Evolutionary conservation across 148 eudicot species (phyloP).

Genomic region (Tetragonia tetragonoides): DNA sequence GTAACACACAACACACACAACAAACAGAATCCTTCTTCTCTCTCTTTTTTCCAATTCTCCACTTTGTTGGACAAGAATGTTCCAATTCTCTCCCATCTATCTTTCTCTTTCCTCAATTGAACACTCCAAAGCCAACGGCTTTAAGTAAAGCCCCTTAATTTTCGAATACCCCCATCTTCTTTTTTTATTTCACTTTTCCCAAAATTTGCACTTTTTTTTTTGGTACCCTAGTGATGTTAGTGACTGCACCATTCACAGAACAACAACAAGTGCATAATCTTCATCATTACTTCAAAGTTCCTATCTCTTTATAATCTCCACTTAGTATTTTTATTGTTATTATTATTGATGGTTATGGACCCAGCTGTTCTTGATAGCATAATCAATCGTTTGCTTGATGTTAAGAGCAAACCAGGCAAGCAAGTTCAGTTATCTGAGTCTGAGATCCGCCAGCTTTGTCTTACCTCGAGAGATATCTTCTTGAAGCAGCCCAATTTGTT

Average conservation of each 20-base stretch:
- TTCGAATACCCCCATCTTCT: neutral
- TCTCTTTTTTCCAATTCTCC: neutral
- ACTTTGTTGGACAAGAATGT: neutral
- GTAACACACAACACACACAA: neutral
- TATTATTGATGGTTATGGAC: slow-evolving; percentile 33
- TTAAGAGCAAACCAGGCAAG: slow-evolving; percentile 57
- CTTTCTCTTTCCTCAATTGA: neutral
- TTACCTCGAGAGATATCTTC: slow-evolving; percentile 49
- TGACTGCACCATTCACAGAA: neutral
- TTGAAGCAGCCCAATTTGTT: slow-evolving; percentile 68
- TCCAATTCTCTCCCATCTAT: neutral
- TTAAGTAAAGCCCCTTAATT: neutral
- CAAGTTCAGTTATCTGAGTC: slow-evolving; percentile 66
- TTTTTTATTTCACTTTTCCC: neutral
- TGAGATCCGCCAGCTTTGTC: slow-evolving; percentile 69
- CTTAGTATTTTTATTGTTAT: too few species aligned
- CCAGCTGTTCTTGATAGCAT: slow-evolving; percentile 42
- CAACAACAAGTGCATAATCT: neutral
- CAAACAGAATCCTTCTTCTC: neutral
- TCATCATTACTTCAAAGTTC: neutral
- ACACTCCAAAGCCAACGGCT: neutral
- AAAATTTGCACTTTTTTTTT: neutral
- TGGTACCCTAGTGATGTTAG: neutral
- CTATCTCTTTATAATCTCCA: neutral
- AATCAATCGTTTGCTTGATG: slow-evolving; percentile 60